These are phyloP conservation scores for Penicillium sp. DNA, from an alignment of 2,329 filamentous ascomycete genomes.

Conservation along the genomic window DNA sequence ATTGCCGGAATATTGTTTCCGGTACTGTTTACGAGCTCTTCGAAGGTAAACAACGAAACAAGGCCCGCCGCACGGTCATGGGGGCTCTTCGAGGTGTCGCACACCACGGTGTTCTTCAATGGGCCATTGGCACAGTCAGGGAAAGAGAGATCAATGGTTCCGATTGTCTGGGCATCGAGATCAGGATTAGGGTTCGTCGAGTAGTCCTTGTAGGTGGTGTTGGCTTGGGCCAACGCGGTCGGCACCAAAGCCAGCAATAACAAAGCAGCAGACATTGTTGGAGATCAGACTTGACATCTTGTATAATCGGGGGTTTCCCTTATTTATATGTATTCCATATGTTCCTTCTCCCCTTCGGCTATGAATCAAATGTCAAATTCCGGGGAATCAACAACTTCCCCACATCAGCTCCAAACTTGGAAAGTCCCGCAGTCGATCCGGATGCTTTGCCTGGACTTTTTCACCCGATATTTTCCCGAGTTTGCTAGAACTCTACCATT, in stretches of 20 bases:
- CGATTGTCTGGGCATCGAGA: constrained; percentile 20
- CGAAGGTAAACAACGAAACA: constrained; percentile 48
- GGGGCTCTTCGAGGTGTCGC: constrained; percentile 42
- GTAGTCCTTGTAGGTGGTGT: constrained; percentile 27
- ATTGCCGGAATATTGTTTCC: constrained; percentile 48
- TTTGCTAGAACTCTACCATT: background rate
- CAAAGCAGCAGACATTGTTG: constrained; percentile 17
- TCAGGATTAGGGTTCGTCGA: constrained; percentile 23
- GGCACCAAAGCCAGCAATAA: constrained; percentile 22
- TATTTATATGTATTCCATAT: background rate
- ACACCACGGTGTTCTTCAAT: constrained; percentile 48
- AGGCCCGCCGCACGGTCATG: constrained; percentile 46
- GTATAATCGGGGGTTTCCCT: no score
- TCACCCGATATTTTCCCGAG: constrained; percentile 8
- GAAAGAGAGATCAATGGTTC: constrained; percentile 31
- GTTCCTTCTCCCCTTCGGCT: background rate
- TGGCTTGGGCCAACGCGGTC: constrained; percentile 22
- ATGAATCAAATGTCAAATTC: background rate
- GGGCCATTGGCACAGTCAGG: constrained; percentile 52
- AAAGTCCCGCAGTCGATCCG: constrained; percentile 23
- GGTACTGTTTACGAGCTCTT: constrained; percentile 54
- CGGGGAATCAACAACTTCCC: constrained; percentile 6
- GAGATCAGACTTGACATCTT: background rate
- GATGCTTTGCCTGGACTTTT: constrained; percentile 1
- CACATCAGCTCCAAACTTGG: constrained; percentile 14